Evolutionary conservation across 441 rosid species (phyloP).

Genomic region (Aquilaria agallochum): DNA sequence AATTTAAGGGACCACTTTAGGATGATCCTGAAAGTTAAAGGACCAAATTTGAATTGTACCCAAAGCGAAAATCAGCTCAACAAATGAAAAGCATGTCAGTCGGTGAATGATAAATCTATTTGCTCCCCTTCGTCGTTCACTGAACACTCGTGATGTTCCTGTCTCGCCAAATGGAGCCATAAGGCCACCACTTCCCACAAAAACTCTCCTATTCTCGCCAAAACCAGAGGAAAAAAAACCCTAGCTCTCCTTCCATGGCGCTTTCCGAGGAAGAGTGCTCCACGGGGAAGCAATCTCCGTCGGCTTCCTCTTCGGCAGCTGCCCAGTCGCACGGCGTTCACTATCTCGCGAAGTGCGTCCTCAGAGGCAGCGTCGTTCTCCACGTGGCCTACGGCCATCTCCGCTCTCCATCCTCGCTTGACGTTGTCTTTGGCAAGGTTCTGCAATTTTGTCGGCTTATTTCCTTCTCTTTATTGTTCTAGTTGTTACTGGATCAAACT

Average conservation of each 20-base stretch:
- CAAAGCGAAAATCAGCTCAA: not conserved
- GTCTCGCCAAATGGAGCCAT: not conserved
- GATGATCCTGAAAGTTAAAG: no score
- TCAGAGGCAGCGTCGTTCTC: constrained; percentile 76
- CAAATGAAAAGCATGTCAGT: not conserved
- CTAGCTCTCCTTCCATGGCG: constrained; percentile 53
- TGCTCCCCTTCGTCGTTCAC: not conserved
- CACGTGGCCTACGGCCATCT: constrained; percentile 81
- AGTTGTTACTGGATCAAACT: no score
- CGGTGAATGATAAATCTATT: no score
- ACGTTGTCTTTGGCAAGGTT: constrained; percentile 92
- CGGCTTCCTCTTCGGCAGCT: constrained; percentile 43
- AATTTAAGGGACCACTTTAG: no score
- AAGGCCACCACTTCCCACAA: not conserved
- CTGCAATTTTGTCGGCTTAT: constrained; percentile 2
- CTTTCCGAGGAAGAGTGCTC: constrained; percentile 95
- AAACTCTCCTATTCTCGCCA: constrained; percentile 11
- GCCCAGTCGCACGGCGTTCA: constrained; percentile 36
- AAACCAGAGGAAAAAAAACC: constrained; percentile 20
- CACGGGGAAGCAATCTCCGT: constrained; percentile 62
- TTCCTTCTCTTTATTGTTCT: no score
- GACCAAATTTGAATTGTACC: no score
- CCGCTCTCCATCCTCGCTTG: constrained; percentile 64
- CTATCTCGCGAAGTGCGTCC: constrained; percentile 89
- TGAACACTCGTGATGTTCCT: not conserved